Evolutionary conservation across 345 rosid genomes (phyloP).

Genomic region (Eucalyptus leucophloia): DNA sequence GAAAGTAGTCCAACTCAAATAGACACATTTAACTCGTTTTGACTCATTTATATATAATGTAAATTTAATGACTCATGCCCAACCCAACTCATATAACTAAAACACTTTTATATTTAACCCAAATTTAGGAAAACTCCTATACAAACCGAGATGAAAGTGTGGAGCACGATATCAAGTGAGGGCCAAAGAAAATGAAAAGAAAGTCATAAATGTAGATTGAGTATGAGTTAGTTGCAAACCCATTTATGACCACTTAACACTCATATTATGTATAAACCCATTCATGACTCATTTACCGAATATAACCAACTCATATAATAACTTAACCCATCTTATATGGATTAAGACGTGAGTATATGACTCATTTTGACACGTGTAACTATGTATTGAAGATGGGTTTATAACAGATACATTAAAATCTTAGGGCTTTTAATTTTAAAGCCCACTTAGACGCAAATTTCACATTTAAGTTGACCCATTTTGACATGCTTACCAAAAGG

Average conservation of each 20-base stretch:
- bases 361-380: too few relatives aligned
- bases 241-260: not conserved
- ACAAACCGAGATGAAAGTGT: not conserved
- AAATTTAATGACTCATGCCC: not conserved
- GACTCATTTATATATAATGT: too few relatives aligned
- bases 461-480: not conserved
- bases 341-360: not conserved
- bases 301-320: not conserved
- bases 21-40: not conserved
- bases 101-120: too few relatives aligned
- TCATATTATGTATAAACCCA: too few relatives aligned
- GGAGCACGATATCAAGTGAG: not conserved
- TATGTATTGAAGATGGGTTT: not conserved
- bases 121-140: not conserved
- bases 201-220: too few relatives aligned
- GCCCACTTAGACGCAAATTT: not conserved
- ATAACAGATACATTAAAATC: too few relatives aligned
- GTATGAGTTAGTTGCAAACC: not conserved
- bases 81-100: not conserved
- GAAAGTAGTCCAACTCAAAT: not conserved
- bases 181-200: not conserved
- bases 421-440: not conserved
- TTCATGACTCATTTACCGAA: too few relatives aligned
- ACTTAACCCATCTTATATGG: too few relatives aligned
- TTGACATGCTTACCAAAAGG: not conserved